Conservation (phyloP, 2,329 filamentous ascomycete species). For the Claviceps africana region DNA sequence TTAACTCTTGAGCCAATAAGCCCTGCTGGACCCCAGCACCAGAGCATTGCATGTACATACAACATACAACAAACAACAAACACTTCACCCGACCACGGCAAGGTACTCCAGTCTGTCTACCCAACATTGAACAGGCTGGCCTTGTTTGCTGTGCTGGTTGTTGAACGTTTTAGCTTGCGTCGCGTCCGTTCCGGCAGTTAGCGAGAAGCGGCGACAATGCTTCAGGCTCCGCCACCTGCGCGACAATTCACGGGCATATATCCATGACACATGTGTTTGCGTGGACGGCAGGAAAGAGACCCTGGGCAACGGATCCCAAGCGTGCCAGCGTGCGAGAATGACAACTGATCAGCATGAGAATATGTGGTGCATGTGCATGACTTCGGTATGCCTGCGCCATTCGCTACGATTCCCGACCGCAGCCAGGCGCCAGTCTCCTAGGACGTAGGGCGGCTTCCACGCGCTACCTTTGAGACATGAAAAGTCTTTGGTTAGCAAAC, state of each 20-base stretch:
- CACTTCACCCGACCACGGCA: conserved; percentile 2
- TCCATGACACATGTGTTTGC: neutral
- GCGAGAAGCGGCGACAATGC: neutral
- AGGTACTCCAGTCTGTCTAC: neutral
- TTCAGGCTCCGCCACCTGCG: neutral
- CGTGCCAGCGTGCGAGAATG: neutral
- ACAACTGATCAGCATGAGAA: neutral
- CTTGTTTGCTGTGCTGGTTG: neutral
- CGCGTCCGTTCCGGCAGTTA: neutral
- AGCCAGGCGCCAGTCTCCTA: neutral
- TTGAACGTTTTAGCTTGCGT: neutral
- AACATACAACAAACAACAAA: too few species aligned
- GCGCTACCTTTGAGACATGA: neutral
- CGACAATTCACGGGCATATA: neutral
- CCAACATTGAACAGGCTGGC: neutral
- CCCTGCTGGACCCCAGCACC: neutral
- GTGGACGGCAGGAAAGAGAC: neutral
- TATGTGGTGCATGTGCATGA: neutral
- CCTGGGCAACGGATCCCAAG: neutral
- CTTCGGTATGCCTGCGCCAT: neutral
- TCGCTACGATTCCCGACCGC: neutral
- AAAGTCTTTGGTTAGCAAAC: neutral
- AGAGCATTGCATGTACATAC: conserved; percentile 1
- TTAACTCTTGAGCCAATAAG: neutral
- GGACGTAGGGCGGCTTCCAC: neutral